Base-by-base conservation (phyloP, 306 rosid species). In the Prunus dulcis region DNA sequence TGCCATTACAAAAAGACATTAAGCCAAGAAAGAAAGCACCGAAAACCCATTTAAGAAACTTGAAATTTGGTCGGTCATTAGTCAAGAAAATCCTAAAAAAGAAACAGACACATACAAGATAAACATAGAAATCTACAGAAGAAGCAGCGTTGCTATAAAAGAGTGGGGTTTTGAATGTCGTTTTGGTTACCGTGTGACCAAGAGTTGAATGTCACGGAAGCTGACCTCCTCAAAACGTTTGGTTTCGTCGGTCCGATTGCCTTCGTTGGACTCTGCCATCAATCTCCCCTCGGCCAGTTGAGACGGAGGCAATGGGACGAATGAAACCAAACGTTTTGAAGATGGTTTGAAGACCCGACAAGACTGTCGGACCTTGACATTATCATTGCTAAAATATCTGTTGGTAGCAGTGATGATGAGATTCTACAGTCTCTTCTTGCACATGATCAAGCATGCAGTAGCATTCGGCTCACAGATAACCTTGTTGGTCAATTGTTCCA, bases 401-500 rank as follows among this genome's bases (percentile, higher is more conserved):
- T 82, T 50, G 89, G 89, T 78, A 67, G 72, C 50, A 85, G 75
- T 15, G 93, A 87, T 22, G 88, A 87, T 58, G 93, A 93, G 65
- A 74, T 89, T 64, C 69, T 88, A 64, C 82, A 27, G 73, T 83
- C 82, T 68, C 89, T 94, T 10, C 38, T 5, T 34, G 71, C 73
- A 19, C 67, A 25, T 43, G 97, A 94, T 56, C 79, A 67, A 68
- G 71, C 72, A 58, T 90, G 90, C 72, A 63, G 74, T 66, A 74
- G 69, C 63, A 74, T 91, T 64, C 80, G 51, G 45, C 71, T 85
- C 47, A 87, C 91, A 38, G 74, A 80, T 64, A 46, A 69, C 46
- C 87, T 91, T 32, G 79, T 88, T 80, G 68, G 69, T 34, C 72
- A 32, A 19, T 61, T 93, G 81, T 89, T 90, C 19, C 49, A 9